Evolutionary conservation across 2,329 filamentous ascomycete species (phyloP).

Genomic region (Dactylellina parvicollis): DNA sequence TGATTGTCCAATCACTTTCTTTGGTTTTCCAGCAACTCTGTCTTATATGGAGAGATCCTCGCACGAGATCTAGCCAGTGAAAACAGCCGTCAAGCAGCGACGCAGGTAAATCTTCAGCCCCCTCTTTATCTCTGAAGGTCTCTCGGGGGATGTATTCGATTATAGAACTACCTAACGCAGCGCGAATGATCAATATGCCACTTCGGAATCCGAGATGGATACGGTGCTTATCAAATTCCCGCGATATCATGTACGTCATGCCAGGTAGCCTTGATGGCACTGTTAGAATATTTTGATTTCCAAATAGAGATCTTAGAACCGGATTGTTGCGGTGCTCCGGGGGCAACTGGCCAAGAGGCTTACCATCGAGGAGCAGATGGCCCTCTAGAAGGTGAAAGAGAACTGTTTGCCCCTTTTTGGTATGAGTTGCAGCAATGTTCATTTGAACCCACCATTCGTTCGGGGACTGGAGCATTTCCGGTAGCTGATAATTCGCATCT

Average conservation of each 20-base stretch:
- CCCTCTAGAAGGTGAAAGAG: slow-evolving; percentile 65
- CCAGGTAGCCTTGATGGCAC: slow-evolving; percentile 66
- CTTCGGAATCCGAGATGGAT: slow-evolving; percentile 69
- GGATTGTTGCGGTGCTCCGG: slow-evolving; percentile 64
- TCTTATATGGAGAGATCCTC: slow-evolving; percentile 67
- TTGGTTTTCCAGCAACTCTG: slow-evolving; percentile 63
- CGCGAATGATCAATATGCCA: slow-evolving; percentile 63
- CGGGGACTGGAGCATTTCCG: slow-evolving; percentile 9
- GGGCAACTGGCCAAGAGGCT: slow-evolving; percentile 67
- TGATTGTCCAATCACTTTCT: slow-evolving; percentile 62
- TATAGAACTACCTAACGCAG: slow-evolving; percentile 57
- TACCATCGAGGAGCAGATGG: slow-evolving; percentile 65
- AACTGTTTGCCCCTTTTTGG: slow-evolving; percentile 49
- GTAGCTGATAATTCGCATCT: neutral
- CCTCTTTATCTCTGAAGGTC: slow-evolving; percentile 57
- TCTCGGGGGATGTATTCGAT: slow-evolving; percentile 61
- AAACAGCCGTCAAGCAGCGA: slow-evolving; percentile 66
- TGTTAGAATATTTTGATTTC: slow-evolving; percentile 65
- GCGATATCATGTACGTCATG: slow-evolving; percentile 66
- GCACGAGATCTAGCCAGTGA: slow-evolving; percentile 70
- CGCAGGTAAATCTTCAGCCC: slow-evolving; percentile 65
- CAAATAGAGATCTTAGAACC: slow-evolving; percentile 67
- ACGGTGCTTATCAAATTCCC: slow-evolving; percentile 61
- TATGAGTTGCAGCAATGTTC: slow-evolving; percentile 5
- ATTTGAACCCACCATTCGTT: slow-evolving; percentile 45